Base-by-base conservation (phyloP, 805 yeast genomes). In the Tetrapisispora fleetii region DNA sequence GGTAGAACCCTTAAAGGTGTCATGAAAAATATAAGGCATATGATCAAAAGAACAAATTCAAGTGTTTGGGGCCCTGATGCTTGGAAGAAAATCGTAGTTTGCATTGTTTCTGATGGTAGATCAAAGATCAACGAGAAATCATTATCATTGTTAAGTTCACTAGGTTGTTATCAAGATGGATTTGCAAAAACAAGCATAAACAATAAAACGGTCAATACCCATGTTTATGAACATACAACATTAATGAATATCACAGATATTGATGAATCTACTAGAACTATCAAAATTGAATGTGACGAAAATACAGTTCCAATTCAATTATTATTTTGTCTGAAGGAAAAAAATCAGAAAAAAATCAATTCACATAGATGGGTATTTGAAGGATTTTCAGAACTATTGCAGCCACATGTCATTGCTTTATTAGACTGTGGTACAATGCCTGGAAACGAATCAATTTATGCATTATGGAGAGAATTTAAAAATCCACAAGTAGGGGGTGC, bases 341-440 rank as follows among this genome's bases (percentile, higher is more conserved):
- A 81, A 60, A 91, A 91, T 65, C 80, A 84, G 56, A 81, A 85
- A 62, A 91, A 91, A 62, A 91, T 91, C 64, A 91, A 91, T 66
- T 88, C 96, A 3, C 99, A 91, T 68, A 77, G 97, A 58, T 91
- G 99, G 99, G 89, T 95, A 36, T 81, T 91, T 68, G 93, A 91
- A 65, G 95, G 95, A 1, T 87, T 91, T 70, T 86, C 89, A 16
- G 85, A 90, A 35, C 74, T 84, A 32, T 68, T 91, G 47, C 75
- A 84, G 47, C 98, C 99, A 2, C 80, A 80, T 44, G 84, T 89
- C 21, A 84, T 93, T 30, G 81, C 87, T 52, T 71, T 91, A 47
- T 70, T 93, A 46, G 98, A 93, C 68, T 95, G 95, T 21, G 99
- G 99, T 58, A 91, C 99, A 1, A 83, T 83, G 63, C 96, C 98